phyloP scores from a whole-genome alignment of 192 early-diverging fungal genomes.

The Tieghemiomyces parasiticus region DNA sequence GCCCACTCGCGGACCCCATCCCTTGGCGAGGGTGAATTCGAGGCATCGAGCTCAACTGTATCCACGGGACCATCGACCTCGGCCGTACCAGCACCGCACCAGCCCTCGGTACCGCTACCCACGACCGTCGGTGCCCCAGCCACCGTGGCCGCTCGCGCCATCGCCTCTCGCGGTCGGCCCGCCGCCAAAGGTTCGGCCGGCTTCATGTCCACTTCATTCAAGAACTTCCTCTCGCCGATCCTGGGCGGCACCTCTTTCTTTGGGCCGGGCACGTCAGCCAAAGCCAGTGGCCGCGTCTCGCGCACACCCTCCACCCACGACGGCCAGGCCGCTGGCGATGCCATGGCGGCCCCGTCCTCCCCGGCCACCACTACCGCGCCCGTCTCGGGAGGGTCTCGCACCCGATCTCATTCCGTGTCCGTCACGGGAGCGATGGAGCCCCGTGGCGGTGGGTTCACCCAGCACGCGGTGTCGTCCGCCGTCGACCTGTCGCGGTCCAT shows the following conservation, averaged over 20 bases:
- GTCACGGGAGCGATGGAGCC: background rate
- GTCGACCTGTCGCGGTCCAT: background rate
- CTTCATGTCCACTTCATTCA: slow-evolving; percentile 10
- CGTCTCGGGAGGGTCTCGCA: background rate
- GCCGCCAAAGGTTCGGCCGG: background rate
- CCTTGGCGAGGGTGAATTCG: no score
- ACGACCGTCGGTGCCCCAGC: no score
- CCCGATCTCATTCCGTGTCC: background rate
- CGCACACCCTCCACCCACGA: background rate
- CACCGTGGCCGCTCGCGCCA: no score
- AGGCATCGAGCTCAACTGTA: no score
- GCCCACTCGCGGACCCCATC: no score
- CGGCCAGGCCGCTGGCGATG: background rate
- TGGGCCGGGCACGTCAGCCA: background rate
- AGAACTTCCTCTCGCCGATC: slow-evolving; percentile 9
- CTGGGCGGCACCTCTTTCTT: background rate
- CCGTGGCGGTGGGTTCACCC: background rate
- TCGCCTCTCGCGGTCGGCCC: no score
- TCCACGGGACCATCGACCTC: no score
- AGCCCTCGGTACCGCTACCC: no score
- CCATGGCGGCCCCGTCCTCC: background rate
- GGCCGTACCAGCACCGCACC: no score
- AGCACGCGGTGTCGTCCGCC: background rate
- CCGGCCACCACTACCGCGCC: background rate
- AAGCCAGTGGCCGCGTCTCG: background rate